A percentile compares a stretch with the other conserved stretches of the same genome.
Evolutionary conservation across 2,329 filamentous ascomycete species (phyloP).

Genomic region (Daldinia eschscholtzii): DNA sequence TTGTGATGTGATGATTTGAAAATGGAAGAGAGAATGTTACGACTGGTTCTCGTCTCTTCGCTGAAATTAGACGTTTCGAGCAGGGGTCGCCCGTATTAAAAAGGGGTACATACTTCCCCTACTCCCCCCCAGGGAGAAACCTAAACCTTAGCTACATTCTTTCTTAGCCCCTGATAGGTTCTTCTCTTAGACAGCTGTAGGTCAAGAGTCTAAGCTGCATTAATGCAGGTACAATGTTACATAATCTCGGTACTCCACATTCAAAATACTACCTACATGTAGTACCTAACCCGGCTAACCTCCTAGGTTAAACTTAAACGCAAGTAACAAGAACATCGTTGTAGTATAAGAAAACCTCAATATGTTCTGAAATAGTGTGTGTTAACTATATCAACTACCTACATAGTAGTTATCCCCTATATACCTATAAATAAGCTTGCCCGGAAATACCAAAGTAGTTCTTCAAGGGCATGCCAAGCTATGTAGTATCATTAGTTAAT

Average conservation of each 20-base stretch:
- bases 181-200: background rate
- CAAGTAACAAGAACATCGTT: too few relatives aligned
- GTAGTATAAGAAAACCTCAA: background rate
- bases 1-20: slow-evolving; percentile 21
- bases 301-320: background rate
- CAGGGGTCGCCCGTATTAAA: slow-evolving; percentile 29
- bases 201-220: slow-evolving; percentile 4
- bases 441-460: background rate
- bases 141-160: too few relatives aligned
- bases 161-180: too few relatives aligned
- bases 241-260: background rate
- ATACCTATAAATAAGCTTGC: background rate
- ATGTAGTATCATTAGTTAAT: background rate
- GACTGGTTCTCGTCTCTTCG: slow-evolving; percentile 1
- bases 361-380: background rate
- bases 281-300: too few relatives aligned
- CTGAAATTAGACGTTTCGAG: slow-evolving; percentile 42
- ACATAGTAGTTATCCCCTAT: background rate
- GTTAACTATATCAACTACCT: background rate
- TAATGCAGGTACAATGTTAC: slow-evolving; percentile 6
- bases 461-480: background rate
- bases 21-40: slow-evolving; percentile 23
- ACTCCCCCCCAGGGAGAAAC: too few relatives aligned
- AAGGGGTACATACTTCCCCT: slow-evolving; percentile 6
- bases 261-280: background rate